phyloP scores from a whole-genome alignment of 2,329 filamentous ascomycete genomes.

The Lecanicillium sp. region DNA sequence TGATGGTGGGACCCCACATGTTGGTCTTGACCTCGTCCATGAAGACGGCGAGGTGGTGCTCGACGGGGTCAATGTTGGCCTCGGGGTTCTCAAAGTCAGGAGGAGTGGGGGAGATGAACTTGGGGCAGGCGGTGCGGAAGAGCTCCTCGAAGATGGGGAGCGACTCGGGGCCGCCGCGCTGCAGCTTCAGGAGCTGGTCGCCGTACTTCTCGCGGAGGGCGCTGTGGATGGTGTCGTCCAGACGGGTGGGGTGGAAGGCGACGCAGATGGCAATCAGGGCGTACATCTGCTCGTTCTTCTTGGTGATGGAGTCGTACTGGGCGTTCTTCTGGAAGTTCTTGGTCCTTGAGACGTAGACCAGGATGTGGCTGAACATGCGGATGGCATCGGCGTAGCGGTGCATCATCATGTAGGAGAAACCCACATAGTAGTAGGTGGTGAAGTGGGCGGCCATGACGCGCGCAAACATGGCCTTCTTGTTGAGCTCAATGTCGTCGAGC shows the following conservation, averaged over 20 bases:
- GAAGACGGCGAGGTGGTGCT: slow-evolving; percentile 96
- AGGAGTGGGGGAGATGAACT: slow-evolving; percentile 96
- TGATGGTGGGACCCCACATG: slow-evolving; percentile 95
- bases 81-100: slow-evolving; percentile 97
- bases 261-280: slow-evolving; percentile 98
- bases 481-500: slow-evolving; percentile 97
- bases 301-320: slow-evolving; percentile 96
- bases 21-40: slow-evolving; percentile 99
- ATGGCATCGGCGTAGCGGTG: slow-evolving; percentile 98
- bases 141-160: slow-evolving; percentile 97
- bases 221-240: slow-evolving; percentile 98
- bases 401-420: slow-evolving; percentile 99
- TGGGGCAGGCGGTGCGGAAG: slow-evolving; percentile 95
- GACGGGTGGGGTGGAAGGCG: slow-evolving; percentile 90
- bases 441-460: slow-evolving; percentile 99
- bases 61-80: slow-evolving; percentile 91
- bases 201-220: slow-evolving; percentile 98
- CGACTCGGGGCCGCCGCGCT: slow-evolving; percentile 90
- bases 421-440: slow-evolving; percentile 99
- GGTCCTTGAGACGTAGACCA: slow-evolving; percentile 95
- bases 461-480: slow-evolving; percentile 99
- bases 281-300: slow-evolving; percentile 99
- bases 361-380: slow-evolving; percentile 99
- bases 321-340: slow-evolving; percentile 99
- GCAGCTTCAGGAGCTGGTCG: slow-evolving; percentile 93